These are phyloP conservation scores for Hypoxylon trugodes DNA, from an alignment of 495 filamentous ascomycete genomes.

Conservation along the genomic window DNA sequence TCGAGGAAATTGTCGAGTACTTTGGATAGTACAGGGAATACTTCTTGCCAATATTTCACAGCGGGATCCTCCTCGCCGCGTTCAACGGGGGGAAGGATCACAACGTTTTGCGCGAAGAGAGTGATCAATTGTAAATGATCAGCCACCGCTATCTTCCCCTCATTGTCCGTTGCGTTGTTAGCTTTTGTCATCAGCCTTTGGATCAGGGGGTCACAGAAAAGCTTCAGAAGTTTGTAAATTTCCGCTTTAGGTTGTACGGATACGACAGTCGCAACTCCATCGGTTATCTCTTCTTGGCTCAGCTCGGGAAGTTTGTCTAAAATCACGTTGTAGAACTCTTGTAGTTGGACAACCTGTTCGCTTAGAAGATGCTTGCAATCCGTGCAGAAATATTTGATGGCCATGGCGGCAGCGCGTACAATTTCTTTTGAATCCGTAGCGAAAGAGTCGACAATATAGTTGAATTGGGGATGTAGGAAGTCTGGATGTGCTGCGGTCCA, in stretches of 20 bases:
- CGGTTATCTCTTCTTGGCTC: conserved; percentile 95
- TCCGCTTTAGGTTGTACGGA: conserved; percentile 82
- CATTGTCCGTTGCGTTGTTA: conserved; percentile 81
- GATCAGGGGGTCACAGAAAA: conserved; percentile 94
- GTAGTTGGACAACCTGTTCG: conserved; percentile 80
- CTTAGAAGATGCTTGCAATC: conserved; percentile 90
- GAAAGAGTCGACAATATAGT: conserved; percentile 93
- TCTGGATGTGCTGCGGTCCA: conserved; percentile 96
- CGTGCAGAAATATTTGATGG: conserved; percentile 94
- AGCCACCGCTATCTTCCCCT: conserved; percentile 81
- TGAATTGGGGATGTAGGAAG: conserved; percentile 87
- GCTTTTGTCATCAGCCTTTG: conserved; percentile 85
- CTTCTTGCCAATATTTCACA: conserved; percentile 94
- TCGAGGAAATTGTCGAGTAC: conserved; percentile 85
- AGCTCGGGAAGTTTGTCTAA: conserved; percentile 81
- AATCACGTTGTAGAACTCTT: conserved; percentile 88
- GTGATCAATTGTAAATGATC: conserved; percentile 93
- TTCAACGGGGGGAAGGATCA: conserved; percentile 73
- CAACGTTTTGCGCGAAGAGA: conserved; percentile 81
- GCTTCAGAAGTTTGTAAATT: conserved; percentile 82
- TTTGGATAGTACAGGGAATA: conserved; percentile 83
- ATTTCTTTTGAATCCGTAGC: conserved; percentile 85
- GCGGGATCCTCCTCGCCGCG: conserved; percentile 82
- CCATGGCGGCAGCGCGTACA: conserved; percentile 86
- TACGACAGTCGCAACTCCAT: conserved; percentile 91